Conservation (phyloP, 768 basidiomycete species). For the Tylopilus sp. region DNA sequence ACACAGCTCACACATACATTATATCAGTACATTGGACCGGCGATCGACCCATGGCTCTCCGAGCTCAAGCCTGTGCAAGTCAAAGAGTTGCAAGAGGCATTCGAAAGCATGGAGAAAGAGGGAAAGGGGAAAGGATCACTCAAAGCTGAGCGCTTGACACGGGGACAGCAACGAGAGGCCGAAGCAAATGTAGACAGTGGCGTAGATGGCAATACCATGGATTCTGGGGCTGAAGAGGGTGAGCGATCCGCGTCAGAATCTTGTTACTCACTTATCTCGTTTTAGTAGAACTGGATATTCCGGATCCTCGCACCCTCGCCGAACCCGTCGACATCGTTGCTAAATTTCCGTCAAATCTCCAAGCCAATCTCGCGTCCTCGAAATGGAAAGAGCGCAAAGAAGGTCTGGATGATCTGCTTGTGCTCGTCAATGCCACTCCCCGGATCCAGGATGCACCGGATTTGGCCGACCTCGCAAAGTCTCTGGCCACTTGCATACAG, state of each 20-base stretch:
- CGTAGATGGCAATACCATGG: constrained; percentile 35
- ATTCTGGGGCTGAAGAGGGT: constrained; percentile 54
- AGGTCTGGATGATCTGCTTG: constrained; percentile 77
- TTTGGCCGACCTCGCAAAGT: constrained; percentile 70
- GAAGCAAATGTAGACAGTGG: constrained; percentile 42
- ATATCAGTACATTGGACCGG: constrained; percentile 83
- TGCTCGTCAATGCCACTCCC: constrained; percentile 63
- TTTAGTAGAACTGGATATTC: constrained; percentile 45
- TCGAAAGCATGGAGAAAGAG: constrained; percentile 79
- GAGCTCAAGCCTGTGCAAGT: constrained; percentile 97
- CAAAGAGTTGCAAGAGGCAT: constrained; percentile 90
- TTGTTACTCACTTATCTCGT: constrained; percentile 8
- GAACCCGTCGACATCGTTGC: constrained; percentile 78
- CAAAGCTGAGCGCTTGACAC: constrained; percentile 77
- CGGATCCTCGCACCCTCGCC: constrained; percentile 76
- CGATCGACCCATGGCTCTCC: constrained; percentile 77
- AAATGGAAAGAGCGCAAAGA: constrained; percentile 99
- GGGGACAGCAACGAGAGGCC: constrained; percentile 69
- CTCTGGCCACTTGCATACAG: constrained; percentile 76
- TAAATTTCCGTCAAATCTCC: constrained; percentile 73
- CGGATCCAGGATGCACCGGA: constrained; percentile 80
- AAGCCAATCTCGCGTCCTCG: constrained; percentile 74
- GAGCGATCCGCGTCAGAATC: constrained; percentile 12
- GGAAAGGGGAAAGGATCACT: constrained; percentile 80
- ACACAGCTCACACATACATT: constrained; percentile 67